A percentile compares a stretch with the other conserved stretches of the same genome.
These are phyloP conservation scores for Beauveria rudraprayagi DNA, from an alignment of 2,329 filamentous ascomycete species.

Conservation along the genomic window DNA sequence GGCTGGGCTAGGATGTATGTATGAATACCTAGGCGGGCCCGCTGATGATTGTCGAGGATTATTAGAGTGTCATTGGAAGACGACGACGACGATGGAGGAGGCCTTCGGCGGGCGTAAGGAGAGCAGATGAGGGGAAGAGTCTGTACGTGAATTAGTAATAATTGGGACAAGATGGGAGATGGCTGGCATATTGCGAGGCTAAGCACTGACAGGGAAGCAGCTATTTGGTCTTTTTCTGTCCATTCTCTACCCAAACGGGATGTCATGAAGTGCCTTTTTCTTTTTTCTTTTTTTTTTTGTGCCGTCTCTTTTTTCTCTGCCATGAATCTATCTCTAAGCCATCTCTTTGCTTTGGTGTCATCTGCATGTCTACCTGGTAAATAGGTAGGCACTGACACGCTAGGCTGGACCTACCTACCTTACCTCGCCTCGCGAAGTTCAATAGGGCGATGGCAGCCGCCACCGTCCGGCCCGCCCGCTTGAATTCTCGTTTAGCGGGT, in stretches of 20 bases:
- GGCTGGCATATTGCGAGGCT: neutral
- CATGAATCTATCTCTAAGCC: no score
- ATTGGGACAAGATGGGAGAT: neutral
- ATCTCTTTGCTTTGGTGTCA: no score
- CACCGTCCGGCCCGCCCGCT: neutral
- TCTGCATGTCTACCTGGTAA: no score
- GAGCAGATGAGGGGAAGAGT: neutral
- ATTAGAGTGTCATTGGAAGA: neutral
- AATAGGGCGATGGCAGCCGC: neutral
- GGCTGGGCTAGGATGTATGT: neutral
- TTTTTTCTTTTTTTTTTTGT: no score
- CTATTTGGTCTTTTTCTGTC: neutral
- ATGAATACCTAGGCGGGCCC: neutral
- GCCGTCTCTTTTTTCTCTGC: no score
- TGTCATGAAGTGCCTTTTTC: no score
- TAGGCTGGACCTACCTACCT: no score
- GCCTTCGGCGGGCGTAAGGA: neutral
- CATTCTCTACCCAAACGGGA: neutral
- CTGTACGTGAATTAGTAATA: neutral
- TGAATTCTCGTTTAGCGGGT: neutral
- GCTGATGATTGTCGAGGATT: conserved; percentile 1
- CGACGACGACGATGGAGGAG: neutral
- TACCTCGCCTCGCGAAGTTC: no score
- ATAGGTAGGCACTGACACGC: no score
- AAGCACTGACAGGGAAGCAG: no score